These are phyloP conservation scores for Eutrema heterophyllum DNA, from an alignment of 345 rosid genomes.

Conservation along the genomic window DNA sequence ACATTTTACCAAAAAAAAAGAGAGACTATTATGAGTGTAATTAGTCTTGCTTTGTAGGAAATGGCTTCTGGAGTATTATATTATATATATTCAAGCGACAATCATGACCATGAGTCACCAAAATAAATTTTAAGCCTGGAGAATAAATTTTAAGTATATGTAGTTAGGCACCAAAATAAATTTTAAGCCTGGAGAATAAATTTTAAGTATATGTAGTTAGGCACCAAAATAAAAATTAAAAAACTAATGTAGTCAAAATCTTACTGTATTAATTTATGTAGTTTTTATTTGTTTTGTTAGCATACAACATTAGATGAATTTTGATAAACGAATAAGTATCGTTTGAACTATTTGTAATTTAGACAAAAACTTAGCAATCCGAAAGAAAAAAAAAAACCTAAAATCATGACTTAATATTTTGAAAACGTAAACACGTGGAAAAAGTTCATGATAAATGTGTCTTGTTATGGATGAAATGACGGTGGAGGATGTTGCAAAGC, in stretches of 20 bases:
- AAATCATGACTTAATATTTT: neutral
- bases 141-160: no score
- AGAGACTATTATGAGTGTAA: neutral
- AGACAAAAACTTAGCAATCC: neutral
- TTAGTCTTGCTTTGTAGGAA: neutral
- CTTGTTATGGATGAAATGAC: slow-evolving; percentile 19
- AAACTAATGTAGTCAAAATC: no score
- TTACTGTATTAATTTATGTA: neutral
- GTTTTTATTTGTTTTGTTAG: neutral
- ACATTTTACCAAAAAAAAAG: no score
- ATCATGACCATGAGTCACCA: neutral
- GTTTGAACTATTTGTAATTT: neutral
- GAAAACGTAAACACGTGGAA: slow-evolving; percentile 8
- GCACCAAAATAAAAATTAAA: no score
- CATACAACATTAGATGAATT: neutral
- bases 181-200: no score
- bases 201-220: no score
- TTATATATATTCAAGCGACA: neutral
- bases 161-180: no score
- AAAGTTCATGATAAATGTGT: slow-evolving; percentile 12
- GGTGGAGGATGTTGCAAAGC: slow-evolving; percentile 17
- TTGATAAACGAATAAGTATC: neutral
- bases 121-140: no score
- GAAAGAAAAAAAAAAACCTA: neutral
- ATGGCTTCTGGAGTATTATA: neutral